Evolutionary conservation across 148 eudicot genomes (phyloP), one percentile per base, ranked within the genome.

Genomic region (Silene conica): DNA sequence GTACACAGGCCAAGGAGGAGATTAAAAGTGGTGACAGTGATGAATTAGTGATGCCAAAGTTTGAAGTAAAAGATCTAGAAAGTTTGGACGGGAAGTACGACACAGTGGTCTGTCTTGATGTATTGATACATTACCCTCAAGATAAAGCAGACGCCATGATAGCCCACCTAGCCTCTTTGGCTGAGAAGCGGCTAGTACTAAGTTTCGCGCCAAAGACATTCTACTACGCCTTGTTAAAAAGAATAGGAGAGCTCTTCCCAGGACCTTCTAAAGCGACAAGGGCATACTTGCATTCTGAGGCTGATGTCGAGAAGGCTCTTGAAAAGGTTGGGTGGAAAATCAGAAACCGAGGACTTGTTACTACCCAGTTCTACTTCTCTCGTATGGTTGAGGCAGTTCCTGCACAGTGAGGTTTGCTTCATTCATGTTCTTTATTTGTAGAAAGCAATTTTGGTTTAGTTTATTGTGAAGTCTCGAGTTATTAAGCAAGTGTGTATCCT

Each of bases 261-360:
- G 99, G 99, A 21, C 92, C 97, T 34, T 95, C 97, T 31, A 90
- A 95, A 82, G 99, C 99, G 73, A 95, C 99, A 43, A 81, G 99
- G 77, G 99, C 99, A 13, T 95, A 95, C 82, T 87, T 95, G 26
- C 99, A 95, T 73, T 83, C 97, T 3, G 99, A 95, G 76, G 97
- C 87, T 63, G 99, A 95, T 80, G 86, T 95, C 8, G 99, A 95
- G 77, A 89, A 83, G 72, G 99, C 97, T 2, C 72, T 92, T 76
- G 73, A 69, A 70, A 95, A 92, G 74, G 97, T 82, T 46, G 99
- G 99, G 28, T 95, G 99, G 99, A 95, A 31, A 75, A 92, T 95
- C 68, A 84, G 83, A 76, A 90, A 90, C 83, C 87, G 87, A 79
- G 97, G 92, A 21, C 77, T 90, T 10, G 80, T 79, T 52, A 87